phyloP scores from a whole-genome alignment of 1,139 yeast species.

The Waltiozyma sp. region DNA sequence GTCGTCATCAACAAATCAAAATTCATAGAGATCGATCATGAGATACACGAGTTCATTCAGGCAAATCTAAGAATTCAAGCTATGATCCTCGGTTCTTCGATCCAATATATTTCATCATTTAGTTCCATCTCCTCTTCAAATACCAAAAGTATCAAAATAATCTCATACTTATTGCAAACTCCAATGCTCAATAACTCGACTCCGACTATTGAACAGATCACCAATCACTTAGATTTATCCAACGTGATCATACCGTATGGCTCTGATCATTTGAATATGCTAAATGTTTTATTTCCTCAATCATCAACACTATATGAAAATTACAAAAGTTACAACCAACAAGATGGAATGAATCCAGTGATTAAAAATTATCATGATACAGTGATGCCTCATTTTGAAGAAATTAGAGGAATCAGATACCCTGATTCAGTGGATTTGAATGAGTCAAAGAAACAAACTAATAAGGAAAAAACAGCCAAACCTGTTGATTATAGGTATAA shows the following conservation, averaged over 20 bases:
- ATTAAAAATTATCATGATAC: not conserved
- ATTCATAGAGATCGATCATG: slow-evolving; percentile 11
- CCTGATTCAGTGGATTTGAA: not conserved
- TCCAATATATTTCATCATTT: slow-evolving; percentile 16
- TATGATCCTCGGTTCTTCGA: slow-evolving; percentile 31
- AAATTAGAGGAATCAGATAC: not conserved
- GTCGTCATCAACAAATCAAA: slow-evolving; percentile 8
- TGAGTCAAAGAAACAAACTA: not conserved
- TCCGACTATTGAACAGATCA: slow-evolving; percentile 14
- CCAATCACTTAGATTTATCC: slow-evolving; percentile 22
- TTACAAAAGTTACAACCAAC: not conserved
- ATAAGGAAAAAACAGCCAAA: not conserved
- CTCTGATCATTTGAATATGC: slow-evolving; percentile 42
- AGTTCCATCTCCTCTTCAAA: not conserved
- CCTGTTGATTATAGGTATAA: not conserved
- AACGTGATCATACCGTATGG: slow-evolving; percentile 36
- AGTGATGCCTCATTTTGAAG: not conserved
- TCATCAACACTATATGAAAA: not conserved
- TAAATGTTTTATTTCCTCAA: slow-evolving; percentile 25
- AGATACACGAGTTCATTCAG: slow-evolving; percentile 34
- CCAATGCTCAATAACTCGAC: slow-evolving; percentile 4
- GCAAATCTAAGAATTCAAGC: slow-evolving; percentile 42
- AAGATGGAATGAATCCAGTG: not conserved
- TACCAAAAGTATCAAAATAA: slow-evolving; percentile 1
- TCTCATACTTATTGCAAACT: slow-evolving; percentile 4